Base-by-base conservation (phyloP, 1,284 basidiomycete genomes). In the Sporisorium reilianum region DNA sequence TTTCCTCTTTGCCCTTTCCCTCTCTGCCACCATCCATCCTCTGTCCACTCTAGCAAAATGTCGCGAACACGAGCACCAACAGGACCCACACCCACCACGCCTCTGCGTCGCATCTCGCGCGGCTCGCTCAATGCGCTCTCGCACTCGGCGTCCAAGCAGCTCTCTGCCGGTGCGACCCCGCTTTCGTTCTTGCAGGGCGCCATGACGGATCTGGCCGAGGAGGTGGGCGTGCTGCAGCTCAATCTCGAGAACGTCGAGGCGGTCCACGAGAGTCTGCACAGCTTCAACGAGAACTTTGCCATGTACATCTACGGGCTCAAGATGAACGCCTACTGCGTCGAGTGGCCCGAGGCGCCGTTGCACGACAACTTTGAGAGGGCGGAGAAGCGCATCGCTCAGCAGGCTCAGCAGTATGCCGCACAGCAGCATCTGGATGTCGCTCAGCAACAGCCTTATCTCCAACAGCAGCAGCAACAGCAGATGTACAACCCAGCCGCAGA, bases 221-320 rank as follows among this genome's bases (percentile, higher is more conserved):
- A 97, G 86, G 90, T 90, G 0, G 91, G 93, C 32, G 87, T 90
- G 0, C 88, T 97, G 23, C 90, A 92, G 53, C 86, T 89, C 20
- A 95, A 95, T 84, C 86, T 93, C 1, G 89, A 91, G 68, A 89
- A 89, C 23, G 87, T 97, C 77, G 89, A 89, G 60, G 87, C 87
- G 23, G 89, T 97, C 61, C 90, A 92, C 82, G 87, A 91, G 52
- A 91, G 92, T 20, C 88, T 97, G 50, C 89, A 89, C 5, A 90
- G 89, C 12, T 97, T 97, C 87, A 96, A 97, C 83, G 95, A 97
- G 84, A 91, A 91, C 41, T 97, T 97, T 82, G 91, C 94, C 11
- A 93, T 92, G 84, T 95, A 91, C 88, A 86, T 97, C 20, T 95
- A 95, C 84, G 90, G 91, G 11, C 90, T 97, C 89, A 92, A 94